Conservation (phyloP, 805 yeast species). For the Cyberlindnera saturnus region DNA sequence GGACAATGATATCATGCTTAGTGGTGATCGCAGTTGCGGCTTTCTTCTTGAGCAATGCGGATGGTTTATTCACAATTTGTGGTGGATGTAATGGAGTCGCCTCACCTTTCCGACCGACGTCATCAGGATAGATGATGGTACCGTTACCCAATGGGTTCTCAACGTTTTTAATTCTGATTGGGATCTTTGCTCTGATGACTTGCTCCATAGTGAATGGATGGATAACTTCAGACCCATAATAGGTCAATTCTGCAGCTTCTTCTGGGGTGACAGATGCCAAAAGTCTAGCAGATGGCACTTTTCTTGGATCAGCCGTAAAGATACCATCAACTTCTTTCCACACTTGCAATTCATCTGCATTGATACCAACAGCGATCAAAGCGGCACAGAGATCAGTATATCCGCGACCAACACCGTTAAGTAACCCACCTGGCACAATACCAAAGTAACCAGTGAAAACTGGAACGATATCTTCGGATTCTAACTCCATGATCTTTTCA, state of each 20-base stretch:
- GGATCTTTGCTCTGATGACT: slow-evolving; percentile 91
- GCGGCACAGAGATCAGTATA: slow-evolving; percentile 98
- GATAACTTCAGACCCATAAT: slow-evolving; percentile 96
- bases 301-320: slow-evolving; percentile 96
- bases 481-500: slow-evolving; percentile 37
- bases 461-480: slow-evolving; percentile 51
- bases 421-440: slow-evolving; percentile 88
- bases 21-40: slow-evolving; percentile 96
- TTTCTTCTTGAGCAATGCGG: slow-evolving; percentile 40
- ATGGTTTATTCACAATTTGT: slow-evolving; percentile 34
- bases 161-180: slow-evolving; percentile 94
- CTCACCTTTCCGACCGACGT: slow-evolving; percentile 78
- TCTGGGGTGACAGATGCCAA: slow-evolving; percentile 91
- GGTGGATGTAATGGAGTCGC: slow-evolving; percentile 95
- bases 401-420: slow-evolving; percentile 93
- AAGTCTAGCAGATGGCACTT: slow-evolving; percentile 83
- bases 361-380: slow-evolving; percentile 84
- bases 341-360: slow-evolving; percentile 91
- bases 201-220: slow-evolving; percentile 99
- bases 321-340: slow-evolving; percentile 99
- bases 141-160: slow-evolving; percentile 91
- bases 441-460: slow-evolving; percentile 97
- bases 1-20: slow-evolving; percentile 84
- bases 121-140: slow-evolving; percentile 90
- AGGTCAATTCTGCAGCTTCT: slow-evolving; percentile 97